Evolutionary conservation across 179 eudicot species (phyloP), one percentile per base, ranked within the genome.

Genomic region (Patellifolia procumbens): DNA sequence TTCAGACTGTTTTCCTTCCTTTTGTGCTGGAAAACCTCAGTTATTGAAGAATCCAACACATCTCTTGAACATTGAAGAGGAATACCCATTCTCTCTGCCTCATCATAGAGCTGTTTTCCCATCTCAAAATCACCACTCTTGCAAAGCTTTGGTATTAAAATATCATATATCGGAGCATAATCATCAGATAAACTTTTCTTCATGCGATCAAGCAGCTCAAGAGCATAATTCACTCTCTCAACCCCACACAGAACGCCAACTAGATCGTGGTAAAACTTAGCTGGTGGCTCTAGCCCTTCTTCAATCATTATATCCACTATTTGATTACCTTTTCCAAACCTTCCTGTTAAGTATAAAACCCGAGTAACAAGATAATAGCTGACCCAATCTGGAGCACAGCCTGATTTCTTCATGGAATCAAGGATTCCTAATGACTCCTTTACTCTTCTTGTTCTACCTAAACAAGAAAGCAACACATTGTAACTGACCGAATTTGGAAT

Each of bases 241-340:
- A n/a, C n/a, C n/a, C n/a, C n/a, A n/a, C n/a, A n/a, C n/a, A n/a
- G n/a, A n/a, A n/a, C n/a, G n/a, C n/a, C n/a, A n/a, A n/a, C n/a
- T n/a, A n/a, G n/a, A n/a, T n/a, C n/a, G n/a, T n/a, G n/a, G n/a
- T n/a, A n/a, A n/a, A n/a, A n/a, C n/a, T n/a, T n/a, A n/a, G n/a
- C n/a, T n/a, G n/a, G n/a, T n/a, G n/a, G n/a, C n/a, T n/a, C n/a
- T n/a, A n/a, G n/a, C n/a, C n/a, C n/a, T n/a, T n/a, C n/a, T n/a
- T n/a, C n/a, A n/a, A n/a, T n/a, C n/a, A n/a, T n/a, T n/a, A n/a
- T n/a, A n/a, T n/a, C n/a, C n/a, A n/a, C n/a, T n/a, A n/a, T n/a
- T 74, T 83, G 91, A 79, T 87, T 87, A 71, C 92, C 89, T 80
- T 86, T 89, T 20, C 91, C 92, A 37, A 89, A 89, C 74, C 93